A percentile compares a stretch with the other conserved stretches of the same genome.
phyloP scores from a whole-genome alignment of 2,329 filamentous ascomycete species.

The Microcyclospora pomicola region DNA sequence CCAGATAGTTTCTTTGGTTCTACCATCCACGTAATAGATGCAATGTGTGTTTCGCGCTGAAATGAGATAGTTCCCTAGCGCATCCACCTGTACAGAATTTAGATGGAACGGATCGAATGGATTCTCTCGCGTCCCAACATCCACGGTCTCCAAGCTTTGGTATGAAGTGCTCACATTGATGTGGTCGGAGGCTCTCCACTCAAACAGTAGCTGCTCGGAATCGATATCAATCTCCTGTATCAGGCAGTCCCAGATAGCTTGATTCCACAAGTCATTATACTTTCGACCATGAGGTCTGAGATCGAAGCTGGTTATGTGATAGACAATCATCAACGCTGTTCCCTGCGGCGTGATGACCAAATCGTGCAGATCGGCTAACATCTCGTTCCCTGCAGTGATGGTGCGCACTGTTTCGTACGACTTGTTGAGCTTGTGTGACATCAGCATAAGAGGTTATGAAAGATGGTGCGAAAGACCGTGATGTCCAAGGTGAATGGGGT shows the following conservation, averaged over 20 bases:
- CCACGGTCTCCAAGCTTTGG: slow-evolving; percentile 24
- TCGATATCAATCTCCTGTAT: slow-evolving; percentile 36
- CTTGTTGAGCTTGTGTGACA: no score
- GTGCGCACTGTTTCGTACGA: slow-evolving; percentile 22
- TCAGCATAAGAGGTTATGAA: slow-evolving; percentile 3
- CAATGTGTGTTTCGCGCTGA: slow-evolving; percentile 31
- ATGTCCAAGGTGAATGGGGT: slow-evolving; percentile 14
- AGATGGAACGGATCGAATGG: slow-evolving; percentile 42
- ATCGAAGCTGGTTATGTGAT: slow-evolving; percentile 14
- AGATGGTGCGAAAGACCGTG: no score
- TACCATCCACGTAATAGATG: slow-evolving; percentile 32
- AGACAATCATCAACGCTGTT: slow-evolving; percentile 29
- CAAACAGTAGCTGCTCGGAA: slow-evolving; percentile 29
- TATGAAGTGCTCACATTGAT: slow-evolving; percentile 19
- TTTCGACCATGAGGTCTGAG: slow-evolving; percentile 11
- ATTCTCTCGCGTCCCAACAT: slow-evolving; percentile 27
- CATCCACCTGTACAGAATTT: slow-evolving; percentile 37
- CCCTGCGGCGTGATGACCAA: slow-evolving; percentile 27
- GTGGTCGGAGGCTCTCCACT: slow-evolving; percentile 36
- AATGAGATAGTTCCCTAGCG: slow-evolving; percentile 33
- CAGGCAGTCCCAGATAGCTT: slow-evolving; percentile 30
- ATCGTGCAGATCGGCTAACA: slow-evolving; percentile 29
- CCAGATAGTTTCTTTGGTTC: slow-evolving; percentile 32
- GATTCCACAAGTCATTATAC: slow-evolving; percentile 19
- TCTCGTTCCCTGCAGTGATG: slow-evolving; percentile 23